Conservation (phyloP, 352 stramenopile species). For the Hyaloperonospora brassicae region DNA sequence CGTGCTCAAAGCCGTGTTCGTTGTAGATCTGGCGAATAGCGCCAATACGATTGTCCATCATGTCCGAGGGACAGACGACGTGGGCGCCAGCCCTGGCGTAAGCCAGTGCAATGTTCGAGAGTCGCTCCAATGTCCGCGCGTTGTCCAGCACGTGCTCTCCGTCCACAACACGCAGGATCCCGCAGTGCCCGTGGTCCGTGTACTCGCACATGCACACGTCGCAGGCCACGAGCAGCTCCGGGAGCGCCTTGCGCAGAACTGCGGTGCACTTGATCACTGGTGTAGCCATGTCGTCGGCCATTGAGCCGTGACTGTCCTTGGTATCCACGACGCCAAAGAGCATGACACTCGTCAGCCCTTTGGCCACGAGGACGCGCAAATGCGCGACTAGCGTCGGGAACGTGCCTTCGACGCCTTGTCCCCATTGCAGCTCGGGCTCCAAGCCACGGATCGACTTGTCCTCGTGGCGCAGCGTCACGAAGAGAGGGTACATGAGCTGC, state of each 20-base stretch:
- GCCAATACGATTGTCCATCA: slow-evolving; percentile 97
- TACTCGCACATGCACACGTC: slow-evolving; percentile 89
- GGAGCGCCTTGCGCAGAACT: slow-evolving; percentile 52
- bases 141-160: slow-evolving; percentile 96
- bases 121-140: slow-evolving; percentile 91
- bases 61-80: slow-evolving; percentile 95
- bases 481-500: slow-evolving; percentile 87
- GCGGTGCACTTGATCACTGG: slow-evolving; percentile 70
- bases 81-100: slow-evolving; percentile 95
- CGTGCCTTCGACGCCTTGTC: slow-evolving; percentile 46
- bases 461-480: slow-evolving; percentile 63
- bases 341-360: slow-evolving; percentile 81
- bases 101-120: slow-evolving; percentile 91
- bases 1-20: slow-evolving; percentile 93
- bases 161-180: slow-evolving; percentile 81
- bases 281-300: slow-evolving; percentile 66
- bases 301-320: slow-evolving; percentile 68
- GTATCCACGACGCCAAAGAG: slow-evolving; percentile 83
- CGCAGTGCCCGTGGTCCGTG: slow-evolving; percentile 85
- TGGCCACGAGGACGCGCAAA: slow-evolving; percentile 54
- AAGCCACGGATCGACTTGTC: slow-evolving; percentile 73
- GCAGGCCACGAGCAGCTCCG: slow-evolving; percentile 74
- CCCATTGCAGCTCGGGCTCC: slow-evolving; percentile 84
- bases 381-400: slow-evolving; percentile 70
- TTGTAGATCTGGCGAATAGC: slow-evolving; percentile 93